Percentiles rank a stretch among this genome's conserved stretches.
These are phyloP conservation scores for Ormosia semicastrata DNA, from an alignment of 306 rosid genomes.

Conservation along the genomic window DNA sequence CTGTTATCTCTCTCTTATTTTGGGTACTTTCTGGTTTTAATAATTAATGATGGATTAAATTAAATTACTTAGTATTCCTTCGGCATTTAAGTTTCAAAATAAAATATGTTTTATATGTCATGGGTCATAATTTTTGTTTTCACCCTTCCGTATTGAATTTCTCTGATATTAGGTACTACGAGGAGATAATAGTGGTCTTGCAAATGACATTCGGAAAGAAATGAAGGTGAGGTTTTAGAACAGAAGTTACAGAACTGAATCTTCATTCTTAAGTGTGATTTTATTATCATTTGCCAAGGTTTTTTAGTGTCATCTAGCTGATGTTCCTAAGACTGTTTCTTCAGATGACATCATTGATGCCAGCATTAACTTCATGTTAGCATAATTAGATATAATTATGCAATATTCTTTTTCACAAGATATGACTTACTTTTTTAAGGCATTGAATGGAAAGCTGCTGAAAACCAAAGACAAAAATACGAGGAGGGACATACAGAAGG, in stretches of 20 bases:
- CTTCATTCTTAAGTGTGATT: not conserved
- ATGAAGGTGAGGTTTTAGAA: conserved; percentile 71
- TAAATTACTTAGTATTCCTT: not conserved
- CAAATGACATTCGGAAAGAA: conserved; percentile 98
- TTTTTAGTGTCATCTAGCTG: conserved; percentile 17
- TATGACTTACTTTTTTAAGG: conserved; percentile 47
- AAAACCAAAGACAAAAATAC: conserved; percentile 83
- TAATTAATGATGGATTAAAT: not conserved
- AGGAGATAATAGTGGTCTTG: conserved; percentile 95
- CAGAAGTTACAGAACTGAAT: not conserved
- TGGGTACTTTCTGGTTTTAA: not conserved
- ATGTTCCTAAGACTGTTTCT: not conserved
- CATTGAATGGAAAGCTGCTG: conserved; percentile 88
- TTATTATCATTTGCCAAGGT: not conserved
- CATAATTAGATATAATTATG: conserved; percentile 3
- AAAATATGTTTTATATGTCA: not conserved
- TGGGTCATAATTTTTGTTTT: not conserved
- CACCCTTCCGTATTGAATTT: conserved; percentile 26
- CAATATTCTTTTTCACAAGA: conserved; percentile 8
- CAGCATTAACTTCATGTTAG: conserved; percentile 2
- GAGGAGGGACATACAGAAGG: conserved; percentile 88
- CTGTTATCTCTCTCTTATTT: not conserved
- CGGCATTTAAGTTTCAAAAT: conserved; percentile 2
- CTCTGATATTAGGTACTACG: conserved; percentile 71
- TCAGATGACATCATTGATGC: not conserved